Base-by-base conservation (phyloP, 2,329 filamentous ascomycete genomes). In the Phoma sp. region DNA sequence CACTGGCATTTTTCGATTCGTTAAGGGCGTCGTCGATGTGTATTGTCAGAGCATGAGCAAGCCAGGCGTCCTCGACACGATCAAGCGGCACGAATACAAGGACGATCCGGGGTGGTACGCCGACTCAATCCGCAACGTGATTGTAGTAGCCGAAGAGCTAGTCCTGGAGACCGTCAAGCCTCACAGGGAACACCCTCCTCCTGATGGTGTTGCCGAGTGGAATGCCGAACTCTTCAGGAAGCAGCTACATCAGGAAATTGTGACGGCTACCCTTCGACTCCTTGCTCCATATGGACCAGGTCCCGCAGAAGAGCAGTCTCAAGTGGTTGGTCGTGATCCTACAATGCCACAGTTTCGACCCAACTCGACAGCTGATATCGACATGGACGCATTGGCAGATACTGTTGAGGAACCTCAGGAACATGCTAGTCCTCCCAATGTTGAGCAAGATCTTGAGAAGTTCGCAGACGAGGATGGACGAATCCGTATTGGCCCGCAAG, bases 311-410 rank as follows among this genome's bases (percentile, higher is more conserved):
- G 36, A 37, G n/a, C 29, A 17, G 25, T 6, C 13, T 31, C 9
- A 4, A 2, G 31, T 24, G 10, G 64, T 65, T 61, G 66, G 22
- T 12, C 43, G n/a, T 12, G 88, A 91, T 63, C 85, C 85, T 7
- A 90, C 87, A 0, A 78, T 90, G 72, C 88, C 88, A 8, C 88
- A 90, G 63, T 89, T 89, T 67, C 81, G 85, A 6, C 87, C 87
- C n/a, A 84, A 88, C 60, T 78, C 74, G 29, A 57, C 61, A 5
- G 55, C 53, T 4, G 65, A 71, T 21, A 24, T 64, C 3, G 25
- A 27, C 7, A 31, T 21, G 12, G 13, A 22, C 7, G 25, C 10
- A 21, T 6, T 17, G 7, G 15, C 25, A 47, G 37, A 41, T 4
- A 10, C 2, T 31, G 22, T 25, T 22, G 41, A 32, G 24, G 29